phyloP scores from a whole-genome alignment of 1,139 yeast species.

The Yamadazyma atmosphaerica region DNA sequence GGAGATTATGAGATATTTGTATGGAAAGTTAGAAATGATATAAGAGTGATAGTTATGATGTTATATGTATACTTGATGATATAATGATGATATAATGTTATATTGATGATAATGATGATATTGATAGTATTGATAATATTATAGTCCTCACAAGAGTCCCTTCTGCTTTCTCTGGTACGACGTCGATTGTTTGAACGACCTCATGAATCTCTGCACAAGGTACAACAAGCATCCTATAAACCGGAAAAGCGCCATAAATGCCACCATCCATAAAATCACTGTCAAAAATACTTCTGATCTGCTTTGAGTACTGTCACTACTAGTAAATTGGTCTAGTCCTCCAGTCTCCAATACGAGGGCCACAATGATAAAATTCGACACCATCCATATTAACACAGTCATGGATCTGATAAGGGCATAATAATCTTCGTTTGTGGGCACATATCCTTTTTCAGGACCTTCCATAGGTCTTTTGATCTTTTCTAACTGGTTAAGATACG shows the following conservation, averaged over 20 bases:
- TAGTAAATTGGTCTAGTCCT: constrained; percentile 46
- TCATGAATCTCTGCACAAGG: constrained; percentile 41
- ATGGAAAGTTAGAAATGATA: no score
- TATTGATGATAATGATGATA: no score
- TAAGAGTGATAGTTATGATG: no score
- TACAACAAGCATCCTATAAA: constrained; percentile 67
- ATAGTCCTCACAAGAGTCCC: constrained; percentile 14
- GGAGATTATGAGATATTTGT: no score
- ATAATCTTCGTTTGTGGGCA: constrained; percentile 56
- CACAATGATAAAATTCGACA: constrained; percentile 68
- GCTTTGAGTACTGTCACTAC: constrained; percentile 18
- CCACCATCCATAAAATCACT: constrained; percentile 78
- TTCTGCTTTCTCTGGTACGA: constrained; percentile 16
- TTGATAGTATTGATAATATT: no score
- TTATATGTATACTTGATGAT: no score
- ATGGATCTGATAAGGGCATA: constrained; percentile 79
- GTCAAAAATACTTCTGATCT: constrained; percentile 58
- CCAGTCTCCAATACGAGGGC: constrained; percentile 75
- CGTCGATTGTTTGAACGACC: constrained; percentile 22
- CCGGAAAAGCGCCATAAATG: constrained; percentile 73
- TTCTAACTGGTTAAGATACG: constrained; percentile 61
- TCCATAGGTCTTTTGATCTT: constrained; percentile 52
- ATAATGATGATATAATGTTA: no score
- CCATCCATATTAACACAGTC: constrained; percentile 78
- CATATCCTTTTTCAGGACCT: constrained; percentile 34